Evolutionary conservation across 1,139 yeast genomes (phyloP).

Genomic region (Yamadazyma triangularis): DNA sequence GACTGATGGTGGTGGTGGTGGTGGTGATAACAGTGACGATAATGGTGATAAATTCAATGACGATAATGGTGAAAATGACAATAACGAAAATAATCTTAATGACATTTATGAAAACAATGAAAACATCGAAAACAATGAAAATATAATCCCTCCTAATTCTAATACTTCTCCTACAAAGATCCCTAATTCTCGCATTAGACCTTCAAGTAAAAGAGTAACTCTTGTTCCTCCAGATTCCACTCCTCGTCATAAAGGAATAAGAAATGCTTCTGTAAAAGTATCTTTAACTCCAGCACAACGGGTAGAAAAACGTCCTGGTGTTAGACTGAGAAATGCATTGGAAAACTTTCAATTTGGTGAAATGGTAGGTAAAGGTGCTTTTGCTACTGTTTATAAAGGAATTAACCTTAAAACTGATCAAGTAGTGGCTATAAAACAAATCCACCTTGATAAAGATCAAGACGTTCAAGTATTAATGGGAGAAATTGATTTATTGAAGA

Average conservation of each 20-base stretch:
- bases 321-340: constrained; percentile 38
- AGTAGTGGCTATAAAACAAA: constrained; percentile 82
- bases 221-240: constrained; percentile 6
- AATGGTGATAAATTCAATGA: too few relatives aligned
- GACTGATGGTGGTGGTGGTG: too few relatives aligned
- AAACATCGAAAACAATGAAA: constrained; percentile 6
- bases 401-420: constrained; percentile 60
- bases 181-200: constrained; percentile 4
- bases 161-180: constrained; percentile 6
- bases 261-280: constrained; percentile 36
- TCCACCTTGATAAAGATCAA: constrained; percentile 49
- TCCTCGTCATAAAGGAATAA: constrained; percentile 15
- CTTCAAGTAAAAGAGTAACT: constrained; percentile 3
- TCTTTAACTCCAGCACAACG: constrained; percentile 55
- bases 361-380: constrained; percentile 91
- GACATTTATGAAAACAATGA: too few relatives aligned
- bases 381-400: constrained; percentile 89
- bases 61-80: too few relatives aligned
- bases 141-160: not conserved
- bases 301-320: constrained; percentile 38
- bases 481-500: constrained; percentile 82
- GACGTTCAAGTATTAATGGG: constrained; percentile 56
- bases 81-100: too few relatives aligned
- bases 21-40: too few relatives aligned
- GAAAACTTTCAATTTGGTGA: constrained; percentile 56